Percentiles rank a stretch among this genome's conserved stretches.
Evolutionary conservation across 2,329 filamentous ascomycete species (phyloP).

Genomic region (Claviceps digitariae): DNA sequence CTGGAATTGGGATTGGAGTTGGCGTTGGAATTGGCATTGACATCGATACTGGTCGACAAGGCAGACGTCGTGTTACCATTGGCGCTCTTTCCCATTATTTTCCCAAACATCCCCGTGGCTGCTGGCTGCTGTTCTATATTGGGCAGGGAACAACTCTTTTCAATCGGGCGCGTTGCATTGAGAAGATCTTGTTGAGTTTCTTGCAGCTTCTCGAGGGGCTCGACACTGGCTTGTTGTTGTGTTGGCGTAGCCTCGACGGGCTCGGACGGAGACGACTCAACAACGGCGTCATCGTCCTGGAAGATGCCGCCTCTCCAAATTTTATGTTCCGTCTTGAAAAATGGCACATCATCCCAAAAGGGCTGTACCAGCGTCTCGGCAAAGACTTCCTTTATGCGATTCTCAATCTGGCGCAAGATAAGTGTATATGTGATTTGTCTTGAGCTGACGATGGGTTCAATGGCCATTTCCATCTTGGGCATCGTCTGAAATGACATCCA

Average conservation of each 20-base stretch:
- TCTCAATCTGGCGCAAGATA: conserved; percentile 87
- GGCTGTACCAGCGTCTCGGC: conserved; percentile 83
- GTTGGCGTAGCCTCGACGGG: too few species aligned
- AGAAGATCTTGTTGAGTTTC: conserved; percentile 24
- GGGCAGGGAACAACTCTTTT: conserved; percentile 42
- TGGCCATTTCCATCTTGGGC: conserved; percentile 86
- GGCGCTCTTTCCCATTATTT: conserved; percentile 29
- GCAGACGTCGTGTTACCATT: conserved; percentile 20
- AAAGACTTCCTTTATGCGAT: conserved; percentile 83
- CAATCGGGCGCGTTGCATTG: conserved; percentile 31
- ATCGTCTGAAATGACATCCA: conserved; percentile 94
- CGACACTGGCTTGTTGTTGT: conserved; percentile 35
- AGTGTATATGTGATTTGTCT: conserved; percentile 91
- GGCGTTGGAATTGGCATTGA: conserved; percentile 16
- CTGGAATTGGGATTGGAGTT: conserved; percentile 27
- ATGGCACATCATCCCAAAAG: conserved; percentile 93
- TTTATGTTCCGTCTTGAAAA: conserved; percentile 69
- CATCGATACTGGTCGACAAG: conserved; percentile 35
- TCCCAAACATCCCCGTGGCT: conserved; percentile 33
- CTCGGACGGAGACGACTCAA: conserved; percentile 20
- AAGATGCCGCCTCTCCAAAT: conserved; percentile 77
- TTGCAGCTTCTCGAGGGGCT: conserved; percentile 34
- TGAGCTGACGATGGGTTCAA: conserved; percentile 90
- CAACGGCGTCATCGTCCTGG: conserved; percentile 37
- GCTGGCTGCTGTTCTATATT: conserved; percentile 23